A percentile compares a stretch with the other conserved stretches of the same genome.
phyloP scores from a whole-genome alignment of 1,284 basidiomycete species.

The Xerocomus minutiporus region DNA sequence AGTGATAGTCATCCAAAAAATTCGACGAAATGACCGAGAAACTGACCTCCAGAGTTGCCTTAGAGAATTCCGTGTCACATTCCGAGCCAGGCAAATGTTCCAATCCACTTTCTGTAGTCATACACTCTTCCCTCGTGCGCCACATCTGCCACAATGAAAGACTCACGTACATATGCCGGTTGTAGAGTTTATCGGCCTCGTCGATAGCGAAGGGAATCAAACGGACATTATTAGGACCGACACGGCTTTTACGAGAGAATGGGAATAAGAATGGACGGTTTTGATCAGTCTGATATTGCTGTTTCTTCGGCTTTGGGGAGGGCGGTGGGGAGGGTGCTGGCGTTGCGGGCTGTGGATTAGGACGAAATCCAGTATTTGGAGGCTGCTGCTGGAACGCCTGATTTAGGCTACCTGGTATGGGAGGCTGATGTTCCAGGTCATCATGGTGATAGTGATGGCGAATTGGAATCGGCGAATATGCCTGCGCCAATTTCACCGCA shows the following conservation, averaged over 20 bases:
- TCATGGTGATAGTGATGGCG: conserved; percentile 89
- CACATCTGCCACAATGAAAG: conserved; percentile 91
- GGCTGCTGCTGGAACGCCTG: conserved; percentile 46
- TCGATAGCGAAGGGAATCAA: conserved; percentile 93
- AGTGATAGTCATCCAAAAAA: conserved; percentile 1
- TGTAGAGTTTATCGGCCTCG: conserved; percentile 90
- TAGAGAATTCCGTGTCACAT: conserved; percentile 48
- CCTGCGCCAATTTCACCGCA: conserved; percentile 74
- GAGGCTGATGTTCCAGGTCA: conserved; percentile 50
- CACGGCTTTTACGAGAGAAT: conserved; percentile 59
- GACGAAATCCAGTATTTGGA: conserved; percentile 44
- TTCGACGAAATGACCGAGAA: conserved; percentile 3
- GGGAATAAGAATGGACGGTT: conserved; percentile 93
- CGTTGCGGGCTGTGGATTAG: conserved; percentile 66
- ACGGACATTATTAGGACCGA: conserved; percentile 44
- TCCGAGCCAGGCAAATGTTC: conserved; percentile 70
- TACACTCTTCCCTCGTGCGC: conserved; percentile 91
- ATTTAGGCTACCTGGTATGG: conserved; percentile 37
- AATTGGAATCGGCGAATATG: conserved; percentile 88
- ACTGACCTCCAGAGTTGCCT: conserved; percentile 38
- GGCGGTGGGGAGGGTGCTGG: conserved; percentile 89
- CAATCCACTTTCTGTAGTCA: conserved; percentile 89
- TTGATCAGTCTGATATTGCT: conserved; percentile 98
- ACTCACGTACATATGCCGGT: conserved; percentile 87
- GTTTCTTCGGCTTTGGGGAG: conserved; percentile 91